Evolutionary conservation across 805 yeast species (phyloP), one percentile per base, ranked within the genome.

Genomic region (Debaryomyces maramus): DNA sequence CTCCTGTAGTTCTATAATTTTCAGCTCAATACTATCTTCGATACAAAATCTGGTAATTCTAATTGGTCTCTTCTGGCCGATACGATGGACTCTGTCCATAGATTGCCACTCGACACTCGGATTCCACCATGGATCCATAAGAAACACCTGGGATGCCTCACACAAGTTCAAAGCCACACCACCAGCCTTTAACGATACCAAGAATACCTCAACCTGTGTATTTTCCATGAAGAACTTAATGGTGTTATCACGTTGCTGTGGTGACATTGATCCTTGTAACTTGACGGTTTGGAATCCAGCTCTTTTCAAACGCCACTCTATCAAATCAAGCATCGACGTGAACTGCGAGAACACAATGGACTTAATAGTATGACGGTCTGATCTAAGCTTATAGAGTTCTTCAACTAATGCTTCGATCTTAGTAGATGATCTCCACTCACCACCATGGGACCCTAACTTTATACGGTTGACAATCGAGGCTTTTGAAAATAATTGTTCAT

Each of bases 61-160:
- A 7, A 93, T 96, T 0, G 99, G 99, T 49, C 99, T 68, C 52
- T 78, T 86, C 61, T 93, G 99, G 5, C 98, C 97, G 47, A 93
- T 93, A 65, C 99, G 80, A 64, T 93, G 98, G 16, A 93, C 97
- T 67, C 99, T 81, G 63, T 93, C 99, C 63, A 96, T 96, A 36
- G 95, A 84, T 61, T 93, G 99, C 89, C 97, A 93, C 61, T 93
- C 99, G 6, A 91, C 93, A 50, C 95, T 85, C 1, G 98, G 98
- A 59, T 93, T 95, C 98, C 99, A 93, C 99, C 99, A 93, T 24
- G 98, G 98, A 55, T 93, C 99, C 72, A 93, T 72, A 32, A 93
- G 74, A 51, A 93, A 93, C 34, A 93, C 98, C 55, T 91, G 98
- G 2, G 95, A 89, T 0, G 99, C 98, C 55, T 95, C 99, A 56